Evolutionary conservation across 352 stramenopile genomes (phyloP), one percentile per base, ranked within the genome.

Genomic region (Phytophthora multivora): DNA sequence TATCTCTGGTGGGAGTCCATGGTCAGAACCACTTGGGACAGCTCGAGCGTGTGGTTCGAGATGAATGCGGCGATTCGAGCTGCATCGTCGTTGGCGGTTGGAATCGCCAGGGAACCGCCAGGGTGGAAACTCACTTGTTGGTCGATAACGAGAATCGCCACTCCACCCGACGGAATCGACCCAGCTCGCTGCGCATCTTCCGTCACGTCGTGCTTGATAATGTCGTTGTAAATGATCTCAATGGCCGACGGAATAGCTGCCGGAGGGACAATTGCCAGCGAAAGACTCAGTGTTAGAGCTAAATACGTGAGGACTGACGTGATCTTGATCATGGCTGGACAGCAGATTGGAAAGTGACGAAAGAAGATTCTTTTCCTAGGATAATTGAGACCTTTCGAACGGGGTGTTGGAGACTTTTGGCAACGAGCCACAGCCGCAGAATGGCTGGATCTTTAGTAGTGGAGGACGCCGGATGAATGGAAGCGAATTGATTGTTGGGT

Each of bases 71-170:
- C 78, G 31, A 98, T 98, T n/a, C 91, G 81, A 51, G 75, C 54
- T 1, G 95, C 89, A 64, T 98, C 95, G 12, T 86, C 73, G 55
- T 90, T 75, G 10, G 96, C 94, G 3, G 73, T 90, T 21, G 84
- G 78, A 63, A 99, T 96, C n/a, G 90, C 93, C 2, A 99, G 83
- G 21, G 80, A 97, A 19, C 96, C 96, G 13, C 80, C 90, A 1
- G 90, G 86, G 73, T 98, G 95, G 75, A 99, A 98, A 56, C 97
- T 93, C 33, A 95, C 85, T 79, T 98, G 96, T 57, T 91, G 77
- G 69, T 98, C 95, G 30, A 98, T 94, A 31, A 99, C 78, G 13
- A 99, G 60, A 4, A 98, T 78, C 8, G 51, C 64, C 18, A 84
- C 40, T 0, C 82, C 84, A 36, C 79, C 79, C 11, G 56, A 65